Evolutionary conservation across 2,329 filamentous ascomycete genomes (phyloP).

Genomic region (Amauroascus niger): DNA sequence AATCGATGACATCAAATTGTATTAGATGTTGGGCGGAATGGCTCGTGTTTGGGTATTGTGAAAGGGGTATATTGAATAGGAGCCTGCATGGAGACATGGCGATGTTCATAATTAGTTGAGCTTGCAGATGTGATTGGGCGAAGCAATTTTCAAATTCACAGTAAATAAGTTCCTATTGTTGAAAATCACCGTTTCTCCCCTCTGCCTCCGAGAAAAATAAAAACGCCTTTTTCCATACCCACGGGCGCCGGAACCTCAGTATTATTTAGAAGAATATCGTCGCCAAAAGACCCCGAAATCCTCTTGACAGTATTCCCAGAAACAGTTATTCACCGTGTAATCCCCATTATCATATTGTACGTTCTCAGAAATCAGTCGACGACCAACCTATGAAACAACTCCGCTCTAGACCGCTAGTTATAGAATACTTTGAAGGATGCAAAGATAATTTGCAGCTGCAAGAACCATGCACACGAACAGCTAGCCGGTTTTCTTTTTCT

Average conservation of each 20-base stretch:
- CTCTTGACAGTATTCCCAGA: neutral
- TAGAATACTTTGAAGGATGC: neutral
- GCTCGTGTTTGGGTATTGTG: too few species aligned
- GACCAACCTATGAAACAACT: neutral
- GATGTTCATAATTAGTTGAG: too few species aligned
- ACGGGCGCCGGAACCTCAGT: neutral
- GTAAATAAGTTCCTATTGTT: too few species aligned
- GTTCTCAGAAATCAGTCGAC: neutral
- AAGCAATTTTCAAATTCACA: too few species aligned
- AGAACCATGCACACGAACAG: neutral
- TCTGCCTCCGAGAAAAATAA: too few species aligned
- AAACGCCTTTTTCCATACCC: too few species aligned
- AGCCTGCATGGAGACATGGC: too few species aligned
- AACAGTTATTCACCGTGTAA: neutral
- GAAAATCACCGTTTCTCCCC: too few species aligned
- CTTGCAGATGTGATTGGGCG: too few species aligned
- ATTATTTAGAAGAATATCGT: neutral
- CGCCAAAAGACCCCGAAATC: neutral
- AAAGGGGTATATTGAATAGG: too few species aligned
- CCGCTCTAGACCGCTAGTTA: neutral
- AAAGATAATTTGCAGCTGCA: neutral
- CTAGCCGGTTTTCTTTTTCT: slow-evolving; percentile 31
- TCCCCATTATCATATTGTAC: neutral
- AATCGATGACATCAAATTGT: too few species aligned
- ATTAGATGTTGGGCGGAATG: too few species aligned